phyloP scores from a whole-genome alignment of 2,329 filamentous ascomycete genomes.

The Epichloe baconii region DNA sequence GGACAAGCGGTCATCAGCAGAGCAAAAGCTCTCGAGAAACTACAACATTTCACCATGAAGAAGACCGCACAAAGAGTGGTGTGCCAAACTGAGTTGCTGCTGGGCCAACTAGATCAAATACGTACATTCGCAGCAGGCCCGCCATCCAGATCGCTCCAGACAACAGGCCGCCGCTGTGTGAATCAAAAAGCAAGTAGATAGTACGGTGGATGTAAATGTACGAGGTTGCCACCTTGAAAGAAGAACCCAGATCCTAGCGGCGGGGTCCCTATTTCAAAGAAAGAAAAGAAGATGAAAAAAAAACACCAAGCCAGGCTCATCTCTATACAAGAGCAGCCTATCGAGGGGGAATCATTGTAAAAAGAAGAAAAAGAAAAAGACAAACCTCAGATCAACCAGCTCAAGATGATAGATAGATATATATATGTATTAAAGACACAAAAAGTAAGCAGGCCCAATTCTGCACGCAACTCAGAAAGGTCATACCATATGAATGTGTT shows the following conservation, averaged over 20 bases:
- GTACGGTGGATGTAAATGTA: constrained; percentile 7
- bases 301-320: constrained; percentile 2
- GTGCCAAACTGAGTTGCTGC: constrained; percentile 18
- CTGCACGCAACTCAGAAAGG: constrained; percentile 6
- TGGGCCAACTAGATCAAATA: constrained; percentile 18
- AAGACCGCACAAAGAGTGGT: background rate
- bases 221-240: constrained; percentile 2
- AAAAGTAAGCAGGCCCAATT: constrained; percentile 10
- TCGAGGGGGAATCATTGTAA: constrained; percentile 13
- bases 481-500: background rate
- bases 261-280: background rate
- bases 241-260: background rate
- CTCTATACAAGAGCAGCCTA: constrained; percentile 3
- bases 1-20: background rate
- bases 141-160: constrained; percentile 4
- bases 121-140: constrained; percentile 8
- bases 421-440: background rate
- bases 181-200: constrained; percentile 15
- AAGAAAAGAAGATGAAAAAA: constrained; percentile 8
- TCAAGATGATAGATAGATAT: background rate
- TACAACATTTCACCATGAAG: too few relatives aligned
- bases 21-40: background rate
- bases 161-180: constrained; percentile 9
- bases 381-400: background rate
- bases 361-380: background rate